Percentiles rank a stretch among this genome's conserved stretches.
phyloP scores from a whole-genome alignment of 78 protist genomes.

The Guillardia theta region DNA sequence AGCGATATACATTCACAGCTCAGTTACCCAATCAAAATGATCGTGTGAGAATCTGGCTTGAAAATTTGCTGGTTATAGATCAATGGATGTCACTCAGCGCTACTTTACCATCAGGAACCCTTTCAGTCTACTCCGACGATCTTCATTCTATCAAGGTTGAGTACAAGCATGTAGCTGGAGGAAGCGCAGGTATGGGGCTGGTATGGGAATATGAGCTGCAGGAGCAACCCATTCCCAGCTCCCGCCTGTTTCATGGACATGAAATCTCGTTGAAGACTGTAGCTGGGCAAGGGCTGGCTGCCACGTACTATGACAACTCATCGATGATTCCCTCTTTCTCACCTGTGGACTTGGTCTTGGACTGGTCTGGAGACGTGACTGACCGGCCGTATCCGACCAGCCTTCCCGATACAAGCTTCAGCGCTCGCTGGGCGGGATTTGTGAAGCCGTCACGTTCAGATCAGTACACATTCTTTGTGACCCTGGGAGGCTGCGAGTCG shows the following conservation, averaged over 20 bases:
- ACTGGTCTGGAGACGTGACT: background rate
- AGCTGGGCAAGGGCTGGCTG: background rate
- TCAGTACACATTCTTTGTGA: background rate
- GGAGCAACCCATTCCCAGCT: background rate
- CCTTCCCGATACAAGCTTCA: background rate
- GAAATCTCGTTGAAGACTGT: background rate
- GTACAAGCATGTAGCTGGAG: background rate
- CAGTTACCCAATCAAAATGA: background rate
- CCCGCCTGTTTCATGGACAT: background rate
- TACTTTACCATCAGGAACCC: background rate
- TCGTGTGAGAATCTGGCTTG: conserved; percentile 4
- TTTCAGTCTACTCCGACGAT: background rate
- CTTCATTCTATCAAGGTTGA: background rate
- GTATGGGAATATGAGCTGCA: background rate
- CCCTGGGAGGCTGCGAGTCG: background rate
- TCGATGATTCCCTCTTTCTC: background rate
- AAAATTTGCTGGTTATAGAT: background rate
- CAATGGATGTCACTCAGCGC: background rate
- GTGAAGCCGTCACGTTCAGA: background rate
- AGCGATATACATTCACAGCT: background rate
- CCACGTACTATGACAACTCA: background rate
- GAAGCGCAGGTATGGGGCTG: background rate
- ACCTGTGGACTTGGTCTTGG: background rate
- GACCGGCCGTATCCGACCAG: conserved; percentile 14
- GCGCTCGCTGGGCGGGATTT: conserved; percentile 9